Evolutionary conservation across 148 eudicot genomes (phyloP), one percentile per base, ranked within the genome.

Genomic region (Diospyros kaki): DNA sequence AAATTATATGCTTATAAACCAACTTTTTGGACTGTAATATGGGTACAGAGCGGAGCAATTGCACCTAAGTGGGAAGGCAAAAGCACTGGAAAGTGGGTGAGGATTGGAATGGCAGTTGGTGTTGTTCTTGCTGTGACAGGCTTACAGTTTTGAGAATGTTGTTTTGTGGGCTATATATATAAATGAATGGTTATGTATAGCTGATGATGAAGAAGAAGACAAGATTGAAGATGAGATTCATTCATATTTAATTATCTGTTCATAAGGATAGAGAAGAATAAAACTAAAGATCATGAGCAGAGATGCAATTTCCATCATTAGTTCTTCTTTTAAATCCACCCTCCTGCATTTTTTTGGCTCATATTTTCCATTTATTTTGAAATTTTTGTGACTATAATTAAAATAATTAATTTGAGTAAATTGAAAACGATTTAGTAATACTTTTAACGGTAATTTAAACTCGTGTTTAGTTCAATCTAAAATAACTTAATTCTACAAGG

Each of bases 11-110:
- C 63, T 38, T 58, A 51, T 13, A 62, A 55, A 44, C 5, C 52
- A 68, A 74, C 52, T 63, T 54, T 13, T 43, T 54, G 17, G 44
- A 64, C 59, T 70, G 4, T 50, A 43, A 51, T 52, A 66, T 73
- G 77, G 56, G 64, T 77, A 75, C 89, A 94, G 98, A 94, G 75
- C 71, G 85, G 77, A 66, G 94, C 85, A 68, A 64, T 60, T 74
- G 72, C 90, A 51, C 75, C 88, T 66, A 61, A 80, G 64, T 85
- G 75, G 73, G 81, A 78, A 48, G 81, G 83, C 72, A 78, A 76
- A 78, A 60, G 75, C 64, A 79, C 79, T 75, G 72, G 83, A 50
- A 81, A 70, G 71, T 75, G 67, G 88, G 46, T 68, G 58, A 73
- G 80, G 72, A 61, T 74, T 46, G 89, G 86, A 77, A 66, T 84